Evolutionary conservation across 1,284 basidiomycete genomes (phyloP), one percentile per base, ranked within the genome.

Genomic region (Fomitopsis schrenkii): DNA sequence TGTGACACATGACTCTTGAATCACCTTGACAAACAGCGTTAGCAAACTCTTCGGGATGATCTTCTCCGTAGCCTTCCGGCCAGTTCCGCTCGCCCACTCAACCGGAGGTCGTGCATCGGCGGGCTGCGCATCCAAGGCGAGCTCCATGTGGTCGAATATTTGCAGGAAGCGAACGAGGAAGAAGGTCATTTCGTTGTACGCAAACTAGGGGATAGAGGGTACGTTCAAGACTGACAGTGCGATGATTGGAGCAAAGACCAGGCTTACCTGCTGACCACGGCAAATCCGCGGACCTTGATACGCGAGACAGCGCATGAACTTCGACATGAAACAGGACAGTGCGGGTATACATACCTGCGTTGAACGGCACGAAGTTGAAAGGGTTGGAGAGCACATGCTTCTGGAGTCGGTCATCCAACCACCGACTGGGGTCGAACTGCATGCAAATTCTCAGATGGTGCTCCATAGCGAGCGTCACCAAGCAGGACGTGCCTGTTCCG

Each of bases 341-440:
- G 48, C 12, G 36, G 15, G 12, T 2, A 19, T 33, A 36, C 52
- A 26, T 22, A 22, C 82, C 82, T 1, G 79, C 83, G 65, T 83
- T 83, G 76, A 85, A 85, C 4, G 84, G 83, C 2, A 81, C 68
- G 72, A 85, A 85, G 46, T 84, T 82, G 72, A 79, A 84, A 1
- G 83, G 84, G 65, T 85, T 84, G 1, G 78, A 76, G 0, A 75
- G 77, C 3, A 82, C 72, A 61, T 83, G 82, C 61, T 78, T 80
- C n/a, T 74, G 71, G 2, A 81, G 59, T 26, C 83, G 71, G 9
- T 79, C 75, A 68, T 85, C 83, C 45, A 85, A 64, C 75, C 84
- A 86, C 5, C 85, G 75, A 63, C 84, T 81, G 0, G 85, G 85
- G 62, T 86, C 83, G 65, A 85, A 87, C 61, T 76, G 50, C 50